These are phyloP conservation scores for Hemileia vastatrix DNA, from an alignment of 1,284 basidiomycete species.

Conservation along the genomic window DNA sequence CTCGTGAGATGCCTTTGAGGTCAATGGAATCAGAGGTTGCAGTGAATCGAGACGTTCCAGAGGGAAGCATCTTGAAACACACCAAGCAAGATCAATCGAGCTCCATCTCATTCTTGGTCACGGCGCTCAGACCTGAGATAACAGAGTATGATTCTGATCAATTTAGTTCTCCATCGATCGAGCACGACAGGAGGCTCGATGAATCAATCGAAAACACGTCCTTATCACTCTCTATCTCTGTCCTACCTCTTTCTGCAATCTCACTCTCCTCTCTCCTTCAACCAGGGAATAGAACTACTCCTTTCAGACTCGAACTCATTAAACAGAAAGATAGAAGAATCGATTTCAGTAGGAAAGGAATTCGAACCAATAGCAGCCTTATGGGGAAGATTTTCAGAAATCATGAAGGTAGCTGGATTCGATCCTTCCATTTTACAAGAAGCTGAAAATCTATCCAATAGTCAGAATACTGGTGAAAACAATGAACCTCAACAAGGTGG, in stretches of 20 bases:
- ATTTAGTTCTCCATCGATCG: not conserved
- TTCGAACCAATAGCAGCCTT: constrained; percentile 78
- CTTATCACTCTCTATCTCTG: not conserved
- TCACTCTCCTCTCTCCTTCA: constrained; percentile 10
- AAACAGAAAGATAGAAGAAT: constrained; percentile 85
- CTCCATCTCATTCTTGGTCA: no score
- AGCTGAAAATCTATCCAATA: not conserved
- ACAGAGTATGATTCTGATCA: not conserved
- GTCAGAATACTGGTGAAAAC: not conserved
- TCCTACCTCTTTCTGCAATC: not conserved
- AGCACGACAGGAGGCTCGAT: not conserved
- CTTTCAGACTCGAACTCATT: constrained; percentile 75
- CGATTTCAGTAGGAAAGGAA: constrained; percentile 80
- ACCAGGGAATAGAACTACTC: constrained; percentile 77
- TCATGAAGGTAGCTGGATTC: constrained; percentile 55
- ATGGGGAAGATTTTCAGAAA: constrained; percentile 70
- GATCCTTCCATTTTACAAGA: not conserved
- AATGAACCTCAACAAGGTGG: not conserved
- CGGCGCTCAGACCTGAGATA: not conserved
- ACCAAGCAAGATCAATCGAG: no score
- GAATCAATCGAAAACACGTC: not conserved
- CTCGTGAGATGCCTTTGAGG: no score
- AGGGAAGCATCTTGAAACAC: no score
- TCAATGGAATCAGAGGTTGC: no score
- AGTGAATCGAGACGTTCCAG: no score